Evolutionary conservation across 1,139 yeast genomes (phyloP), one percentile per base, ranked within the genome.

Genomic region (Taphrina pruni): DNA sequence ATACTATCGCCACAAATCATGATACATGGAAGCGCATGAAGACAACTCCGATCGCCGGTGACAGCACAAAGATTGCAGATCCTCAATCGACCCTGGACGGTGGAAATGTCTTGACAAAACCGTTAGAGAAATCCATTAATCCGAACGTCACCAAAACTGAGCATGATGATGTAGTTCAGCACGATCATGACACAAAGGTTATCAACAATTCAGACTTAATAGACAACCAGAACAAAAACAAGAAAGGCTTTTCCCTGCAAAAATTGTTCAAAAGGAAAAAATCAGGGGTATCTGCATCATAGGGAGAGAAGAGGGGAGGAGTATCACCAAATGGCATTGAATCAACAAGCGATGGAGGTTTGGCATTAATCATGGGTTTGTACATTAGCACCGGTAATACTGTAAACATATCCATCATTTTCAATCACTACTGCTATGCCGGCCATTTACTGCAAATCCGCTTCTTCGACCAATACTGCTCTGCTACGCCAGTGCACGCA

Each of bases 1-100:
- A 17, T 2, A 56, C 51, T 6, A 64, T 64, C 35, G 48, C 35
- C 26, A 17, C 45, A 35, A 64, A 64, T 39, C 39, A 35, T 20
- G 56, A 56, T 45, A 26, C 41, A 39, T 64, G 67, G 67, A 58
- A 54, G 8, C 14, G 20, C 36, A 32, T 50, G 36, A 50, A 50
- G 36, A n/a, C 51, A 46, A n/a, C 51, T 46, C 6, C 6, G 6
- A 17, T 3, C 20, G n/a, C 51, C n/a, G 20, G 1, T 39, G 43
- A 11, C 43, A 14, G 14, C 14, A 39, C 43, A 39, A 14, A 39
- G 14, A 14, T 9, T 39, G 48, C n/a, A 2, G 21, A 5, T 2
- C 20, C 48, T n/a, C 48, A 45, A 45, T 1, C 48, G 8, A 6
- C 48, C 20, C n/a, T 35, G 8, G 54, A 50, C 9, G 8, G 1